Conservation (phyloP, 2,329 filamentous ascomycete species). For the Aspergillus neotritici region DNA sequence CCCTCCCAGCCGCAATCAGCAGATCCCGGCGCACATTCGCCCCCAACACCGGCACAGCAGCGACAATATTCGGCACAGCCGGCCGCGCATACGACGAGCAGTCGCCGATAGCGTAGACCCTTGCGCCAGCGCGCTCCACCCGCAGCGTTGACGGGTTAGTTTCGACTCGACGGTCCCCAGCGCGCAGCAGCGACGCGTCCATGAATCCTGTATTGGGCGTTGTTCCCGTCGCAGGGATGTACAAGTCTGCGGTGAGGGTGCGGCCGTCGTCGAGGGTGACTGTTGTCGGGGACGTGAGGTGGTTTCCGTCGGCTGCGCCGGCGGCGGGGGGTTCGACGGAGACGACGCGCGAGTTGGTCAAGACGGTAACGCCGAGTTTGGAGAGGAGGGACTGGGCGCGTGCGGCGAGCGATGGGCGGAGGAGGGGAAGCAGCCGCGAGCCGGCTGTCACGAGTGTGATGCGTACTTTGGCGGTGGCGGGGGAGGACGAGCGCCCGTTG, state of each 20-base stretch:
- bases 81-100: constrained; percentile 37
- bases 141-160: constrained; percentile 37
- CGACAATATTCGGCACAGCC: constrained; percentile 40
- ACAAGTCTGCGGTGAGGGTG: constrained; percentile 42
- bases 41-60: constrained; percentile 40
- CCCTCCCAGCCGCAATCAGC: constrained; percentile 29
- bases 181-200: constrained; percentile 20
- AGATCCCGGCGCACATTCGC: constrained; percentile 47
- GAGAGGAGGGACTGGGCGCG: constrained; percentile 41
- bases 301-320: constrained; percentile 20
- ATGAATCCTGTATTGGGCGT: constrained; percentile 41
- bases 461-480: constrained; percentile 27
- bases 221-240: constrained; percentile 45
- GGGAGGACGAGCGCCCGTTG: constrained; percentile 40
- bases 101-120: constrained; percentile 47
- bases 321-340: constrained; percentile 26
- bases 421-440: constrained; percentile 36
- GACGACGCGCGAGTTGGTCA: constrained; percentile 39
- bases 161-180: constrained; percentile 34
- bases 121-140: constrained; percentile 30
- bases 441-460: constrained; percentile 44
- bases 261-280: constrained; percentile 39
- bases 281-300: constrained; percentile 23
- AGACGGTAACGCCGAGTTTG: constrained; percentile 44
- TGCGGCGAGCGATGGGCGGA: constrained; percentile 35